Evolutionary conservation across 495 filamentous ascomycete species (phyloP), one percentile per base, ranked within the genome.

Genomic region (Podospora tetraspora): DNA sequence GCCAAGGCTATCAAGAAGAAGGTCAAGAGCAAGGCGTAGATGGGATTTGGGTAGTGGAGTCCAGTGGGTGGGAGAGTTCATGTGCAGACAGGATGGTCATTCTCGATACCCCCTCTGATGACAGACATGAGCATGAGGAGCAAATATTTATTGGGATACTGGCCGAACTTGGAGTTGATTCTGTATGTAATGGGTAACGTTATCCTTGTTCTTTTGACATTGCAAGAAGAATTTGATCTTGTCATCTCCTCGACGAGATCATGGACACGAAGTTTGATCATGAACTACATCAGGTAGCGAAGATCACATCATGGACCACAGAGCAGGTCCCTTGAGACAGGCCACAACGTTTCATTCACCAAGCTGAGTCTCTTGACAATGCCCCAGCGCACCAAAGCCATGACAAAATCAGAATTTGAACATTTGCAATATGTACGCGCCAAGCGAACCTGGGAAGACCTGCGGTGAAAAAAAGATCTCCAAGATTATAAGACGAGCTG

Each of bases 381-480:
- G n/a, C n/a, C n/a, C n/a, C n/a, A n/a, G n/a, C n/a, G n/a, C n/a
- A n/a, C n/a, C n/a, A n/a, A n/a, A n/a, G n/a, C n/a, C n/a, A n/a
- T n/a, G n/a, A n/a, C 24, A 22, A 22, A 27, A 63, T 32, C n/a
- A 32, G n/a, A 21, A 2, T n/a, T 29, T 29, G 7, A 63, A 9
- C 34, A 3, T 25, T 24, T 16, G n/a, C 23, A 62, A 43, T 25
- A 77, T 79, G 74, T 79, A 52, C 69, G 77, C 78, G 72, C 77
- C 72, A 78, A 79, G 78, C 78, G 78, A 79, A 79, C 78, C 78
- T 72, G 72, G 69, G 61, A 72, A 72, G 43, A 43, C 69, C 72
- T 71, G 34, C 57, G 43, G 37, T 56, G 37, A 63, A 59, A 12
- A 37, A 62, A 68, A 67, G 71, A 71, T 66, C 66, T 59, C 69